Evolutionary conservation across 2,329 filamentous ascomycete species (phyloP).

Genomic region (Talaromyces pinophilus): DNA sequence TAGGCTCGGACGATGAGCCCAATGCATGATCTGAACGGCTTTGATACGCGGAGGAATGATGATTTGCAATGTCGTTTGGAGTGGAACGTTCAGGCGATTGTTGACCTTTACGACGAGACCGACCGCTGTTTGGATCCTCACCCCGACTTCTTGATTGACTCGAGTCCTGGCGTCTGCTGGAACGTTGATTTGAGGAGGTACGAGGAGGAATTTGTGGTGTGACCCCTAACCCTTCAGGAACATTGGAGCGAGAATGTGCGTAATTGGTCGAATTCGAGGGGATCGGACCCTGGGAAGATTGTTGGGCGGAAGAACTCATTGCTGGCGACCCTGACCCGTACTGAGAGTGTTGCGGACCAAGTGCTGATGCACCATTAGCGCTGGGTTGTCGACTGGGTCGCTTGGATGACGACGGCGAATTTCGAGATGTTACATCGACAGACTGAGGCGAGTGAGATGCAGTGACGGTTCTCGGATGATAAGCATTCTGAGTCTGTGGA

Average conservation of each 20-base stretch:
- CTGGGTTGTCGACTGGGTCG: slow-evolving; percentile 25
- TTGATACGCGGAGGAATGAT: slow-evolving; percentile 37
- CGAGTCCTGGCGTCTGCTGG: slow-evolving; percentile 36
- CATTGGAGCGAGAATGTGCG: slow-evolving; percentile 36
- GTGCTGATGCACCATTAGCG: slow-evolving; percentile 26
- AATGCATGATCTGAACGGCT: slow-evolving; percentile 43
- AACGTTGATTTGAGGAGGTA: slow-evolving; percentile 72
- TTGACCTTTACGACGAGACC: slow-evolving; percentile 51
- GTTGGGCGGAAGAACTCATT: slow-evolving; percentile 50
- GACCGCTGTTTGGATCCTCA: slow-evolving; percentile 42
- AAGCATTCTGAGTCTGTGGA: slow-evolving; percentile 24
- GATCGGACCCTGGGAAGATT: slow-evolving; percentile 44
- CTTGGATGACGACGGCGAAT: slow-evolving; percentile 42
- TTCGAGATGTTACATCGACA: slow-evolving; percentile 41
- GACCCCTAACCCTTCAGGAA: slow-evolving; percentile 57
- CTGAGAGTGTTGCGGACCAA: slow-evolving; percentile 35
- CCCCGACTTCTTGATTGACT: slow-evolving; percentile 41
- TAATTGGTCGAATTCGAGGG: slow-evolving; percentile 32
- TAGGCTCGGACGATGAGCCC: slow-evolving; percentile 58
- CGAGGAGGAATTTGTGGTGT: slow-evolving; percentile 72
- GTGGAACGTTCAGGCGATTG: slow-evolving; percentile 50
- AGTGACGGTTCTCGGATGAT: slow-evolving; percentile 43
- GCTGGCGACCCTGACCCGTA: slow-evolving; percentile 39
- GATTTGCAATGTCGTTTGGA: slow-evolving; percentile 44
- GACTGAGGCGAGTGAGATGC: slow-evolving; percentile 52